Conservation (phyloP, 1,284 basidiomycete species). For the Acaromyces ingoldii region DNA sequence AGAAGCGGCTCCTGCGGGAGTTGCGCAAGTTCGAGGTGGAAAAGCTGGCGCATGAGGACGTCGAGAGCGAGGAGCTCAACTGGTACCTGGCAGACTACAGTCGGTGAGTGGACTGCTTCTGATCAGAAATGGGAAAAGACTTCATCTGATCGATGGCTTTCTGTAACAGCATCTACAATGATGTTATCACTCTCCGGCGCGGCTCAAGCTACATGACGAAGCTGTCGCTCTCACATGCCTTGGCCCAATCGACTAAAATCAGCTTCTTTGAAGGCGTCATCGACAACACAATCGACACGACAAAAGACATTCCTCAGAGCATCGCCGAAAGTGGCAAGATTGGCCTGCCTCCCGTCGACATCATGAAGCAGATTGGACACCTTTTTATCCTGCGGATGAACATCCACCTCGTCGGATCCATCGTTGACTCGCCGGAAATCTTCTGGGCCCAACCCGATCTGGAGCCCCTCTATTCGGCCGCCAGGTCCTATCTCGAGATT, state of each 20-base stretch:
- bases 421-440: slow-evolving; percentile 88
- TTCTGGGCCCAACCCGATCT: slow-evolving; percentile 80
- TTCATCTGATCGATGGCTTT: too few relatives aligned
- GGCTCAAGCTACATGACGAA: slow-evolving; percentile 98
- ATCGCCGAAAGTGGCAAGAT: slow-evolving; percentile 93
- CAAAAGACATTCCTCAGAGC: slow-evolving; percentile 88
- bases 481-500: slow-evolving; percentile 79
- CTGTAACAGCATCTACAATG: slow-evolving; percentile 90
- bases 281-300: slow-evolving; percentile 88
- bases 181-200: slow-evolving; percentile 89
- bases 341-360: slow-evolving; percentile 63
- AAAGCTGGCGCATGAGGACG: slow-evolving; percentile 58
- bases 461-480: slow-evolving; percentile 89
- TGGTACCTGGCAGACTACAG: slow-evolving; percentile 91
- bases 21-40: slow-evolving; percentile 84
- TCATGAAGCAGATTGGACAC: slow-evolving; percentile 90
- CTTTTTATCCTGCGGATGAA: slow-evolving; percentile 89
- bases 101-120: slow-evolving; percentile 16
- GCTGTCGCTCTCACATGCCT: slow-evolving; percentile 84
- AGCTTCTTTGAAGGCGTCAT: slow-evolving; percentile 71
- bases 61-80: slow-evolving; percentile 91
- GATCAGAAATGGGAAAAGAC: too few relatives aligned
- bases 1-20: slow-evolving; percentile 79
- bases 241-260: slow-evolving; percentile 95
- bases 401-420: slow-evolving; percentile 91